Evolutionary conservation across 73 alveolate species (phyloP).

Genomic region (Paramecium sonneborni): DNA sequence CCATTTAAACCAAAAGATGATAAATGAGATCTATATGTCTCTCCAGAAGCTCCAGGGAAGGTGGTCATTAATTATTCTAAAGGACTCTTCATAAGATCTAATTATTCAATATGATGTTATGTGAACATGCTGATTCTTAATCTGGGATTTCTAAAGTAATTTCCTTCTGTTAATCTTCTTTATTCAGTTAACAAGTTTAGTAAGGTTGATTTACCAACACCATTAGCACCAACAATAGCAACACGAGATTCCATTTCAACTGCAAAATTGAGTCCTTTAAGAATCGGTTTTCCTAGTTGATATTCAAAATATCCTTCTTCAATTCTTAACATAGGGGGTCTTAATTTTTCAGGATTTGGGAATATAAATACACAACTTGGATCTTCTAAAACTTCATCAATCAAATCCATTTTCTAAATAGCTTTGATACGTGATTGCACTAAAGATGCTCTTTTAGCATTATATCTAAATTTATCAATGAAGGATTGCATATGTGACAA

Average conservation of each 20-base stretch:
- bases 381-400: constrained; percentile 96
- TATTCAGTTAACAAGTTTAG: constrained; percentile 95
- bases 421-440: constrained; percentile 98
- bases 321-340: constrained; percentile 96
- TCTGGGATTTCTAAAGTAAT: constrained; percentile 62
- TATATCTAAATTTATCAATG: constrained; percentile 97
- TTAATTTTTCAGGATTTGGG: constrained; percentile 95
- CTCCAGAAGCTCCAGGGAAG: constrained; percentile 88
- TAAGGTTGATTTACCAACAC: constrained; percentile 99
- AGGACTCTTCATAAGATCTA: constrained; percentile 94
- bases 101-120: constrained; percentile 97
- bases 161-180: constrained; percentile 78
- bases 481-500: constrained; percentile 95
- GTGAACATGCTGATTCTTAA: constrained; percentile 85
- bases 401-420: constrained; percentile 91
- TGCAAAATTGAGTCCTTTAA: constrained; percentile 91
- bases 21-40: constrained; percentile 93
- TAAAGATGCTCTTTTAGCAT: constrained; percentile 98
- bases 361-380: constrained; percentile 98
- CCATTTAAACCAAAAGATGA: constrained; percentile 98
- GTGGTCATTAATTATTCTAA: constrained; percentile 91
- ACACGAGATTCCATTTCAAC: constrained; percentile 98
- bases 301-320: constrained; percentile 96
- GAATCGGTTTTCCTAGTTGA: constrained; percentile 78
- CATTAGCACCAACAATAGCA: constrained; percentile 99